phyloP scores from a whole-genome alignment of 2,329 filamentous ascomycete genomes.

The Malbranchea cinnamomea region DNA sequence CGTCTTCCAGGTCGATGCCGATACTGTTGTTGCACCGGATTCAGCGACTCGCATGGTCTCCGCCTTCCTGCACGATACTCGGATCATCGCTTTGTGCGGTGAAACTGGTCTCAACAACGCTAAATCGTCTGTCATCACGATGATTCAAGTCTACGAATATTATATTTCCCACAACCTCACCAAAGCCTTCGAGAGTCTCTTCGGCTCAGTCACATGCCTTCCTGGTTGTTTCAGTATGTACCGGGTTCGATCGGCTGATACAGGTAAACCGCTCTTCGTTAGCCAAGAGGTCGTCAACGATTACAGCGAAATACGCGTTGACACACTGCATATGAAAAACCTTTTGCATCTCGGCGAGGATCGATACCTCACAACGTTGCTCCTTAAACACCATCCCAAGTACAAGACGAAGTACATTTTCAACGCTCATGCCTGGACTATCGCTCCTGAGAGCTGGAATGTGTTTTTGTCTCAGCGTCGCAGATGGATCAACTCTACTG shows the following conservation, averaged over 20 bases:
- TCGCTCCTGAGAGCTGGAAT: slow-evolving; percentile 83
- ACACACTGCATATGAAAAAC: slow-evolving; percentile 98
- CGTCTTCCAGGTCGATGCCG: slow-evolving; percentile 89
- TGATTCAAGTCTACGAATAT: slow-evolving; percentile 99
- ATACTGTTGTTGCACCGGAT: slow-evolving; percentile 83
- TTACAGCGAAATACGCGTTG: slow-evolving; percentile 86
- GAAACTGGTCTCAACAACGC: slow-evolving; percentile 89
- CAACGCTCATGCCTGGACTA: slow-evolving; percentile 86
- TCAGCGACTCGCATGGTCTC: slow-evolving; percentile 85
- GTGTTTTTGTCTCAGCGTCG: slow-evolving; percentile 97
- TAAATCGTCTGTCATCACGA: slow-evolving; percentile 84
- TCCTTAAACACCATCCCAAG: slow-evolving; percentile 79
- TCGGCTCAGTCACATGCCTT: slow-evolving; percentile 92
- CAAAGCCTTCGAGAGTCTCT: slow-evolving; percentile 94
- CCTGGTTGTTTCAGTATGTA: slow-evolving; percentile 99
- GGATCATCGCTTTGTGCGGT: slow-evolving; percentile 85
- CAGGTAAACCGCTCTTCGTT: slow-evolving; percentile 90
- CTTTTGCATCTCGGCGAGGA: slow-evolving; percentile 91
- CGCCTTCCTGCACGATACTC: slow-evolving; percentile 78
- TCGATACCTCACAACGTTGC: slow-evolving; percentile 86
- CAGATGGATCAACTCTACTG: slow-evolving; percentile 98
- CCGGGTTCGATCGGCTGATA: slow-evolving; percentile 84
- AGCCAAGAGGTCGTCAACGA: slow-evolving; percentile 78
- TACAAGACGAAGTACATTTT: slow-evolving; percentile 99
- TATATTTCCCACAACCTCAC: slow-evolving; percentile 96